Evolutionary conservation across 2,329 filamentous ascomycete species (phyloP).

Genomic region (Calonectria pteridis): DNA sequence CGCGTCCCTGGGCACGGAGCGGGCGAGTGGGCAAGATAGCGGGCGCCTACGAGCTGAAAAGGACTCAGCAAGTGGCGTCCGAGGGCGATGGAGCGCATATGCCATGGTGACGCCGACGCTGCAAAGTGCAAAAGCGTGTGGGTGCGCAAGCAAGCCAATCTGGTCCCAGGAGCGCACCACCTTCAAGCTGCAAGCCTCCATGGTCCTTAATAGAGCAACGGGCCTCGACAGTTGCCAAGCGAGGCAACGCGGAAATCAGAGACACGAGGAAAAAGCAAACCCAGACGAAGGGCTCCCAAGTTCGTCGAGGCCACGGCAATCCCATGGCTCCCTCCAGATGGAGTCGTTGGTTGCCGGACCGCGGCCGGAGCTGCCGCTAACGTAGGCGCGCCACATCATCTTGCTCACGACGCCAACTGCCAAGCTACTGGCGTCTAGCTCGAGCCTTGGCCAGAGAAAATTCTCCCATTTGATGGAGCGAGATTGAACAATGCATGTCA

Average conservation of each 20-base stretch:
- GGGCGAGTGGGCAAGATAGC: background rate
- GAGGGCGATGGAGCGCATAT: background rate
- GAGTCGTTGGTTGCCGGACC: conserved; percentile 21
- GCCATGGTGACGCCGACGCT: background rate
- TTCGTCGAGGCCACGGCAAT: background rate
- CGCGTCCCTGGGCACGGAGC: background rate
- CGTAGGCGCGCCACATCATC: conserved; percentile 27
- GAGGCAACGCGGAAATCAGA: background rate
- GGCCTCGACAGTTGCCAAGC: background rate
- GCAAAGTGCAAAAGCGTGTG: conserved; percentile 2
- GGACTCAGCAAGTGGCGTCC: conserved; percentile 9
- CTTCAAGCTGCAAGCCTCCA: background rate
- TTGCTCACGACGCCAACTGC: conserved; percentile 7
- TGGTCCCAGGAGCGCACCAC: background rate
- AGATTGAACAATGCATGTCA: conserved; percentile 19
- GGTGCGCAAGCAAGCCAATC: background rate
- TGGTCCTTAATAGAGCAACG: background rate
- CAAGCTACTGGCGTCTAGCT: conserved; percentile 25
- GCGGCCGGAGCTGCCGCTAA: conserved; percentile 25
- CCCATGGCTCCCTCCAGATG: background rate
- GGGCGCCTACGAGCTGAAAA: conserved; percentile 19
- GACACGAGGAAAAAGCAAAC: conserved; percentile 9
- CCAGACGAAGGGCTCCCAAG: background rate
- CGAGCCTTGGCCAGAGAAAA: conserved; percentile 6
- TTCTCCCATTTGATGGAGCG: conserved; percentile 8